Evolutionary conservation across 352 stramenopile species (phyloP), one percentile per base, ranked within the genome.

Genomic region (Phytophthora pisi): DNA sequence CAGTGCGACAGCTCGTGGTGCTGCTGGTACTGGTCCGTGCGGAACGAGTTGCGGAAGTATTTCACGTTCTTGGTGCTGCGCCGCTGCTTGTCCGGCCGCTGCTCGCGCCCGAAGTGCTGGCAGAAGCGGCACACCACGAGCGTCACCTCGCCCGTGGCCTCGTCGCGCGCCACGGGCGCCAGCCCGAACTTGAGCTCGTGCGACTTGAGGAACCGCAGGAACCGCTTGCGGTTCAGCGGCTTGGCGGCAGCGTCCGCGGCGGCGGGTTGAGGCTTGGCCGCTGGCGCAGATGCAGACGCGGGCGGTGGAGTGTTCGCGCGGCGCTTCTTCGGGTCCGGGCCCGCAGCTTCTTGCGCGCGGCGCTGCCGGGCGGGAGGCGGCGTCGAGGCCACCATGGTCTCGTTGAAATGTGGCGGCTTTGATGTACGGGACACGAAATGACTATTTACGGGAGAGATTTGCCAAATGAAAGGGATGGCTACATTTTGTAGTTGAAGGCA

Each of bases 1-100:
- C 72, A 64, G 63, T 91, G 83, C 47, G 83, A 82, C 47, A 85
- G 66, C n/a, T 75, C 53, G 53, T 88, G 69, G 79, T 91, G 83
- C 65, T 91, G 83, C 64, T 86, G 42, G 70, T 90, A 91, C 72
- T 90, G 83, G 65, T 91, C 81, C 36, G 83, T 90, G 52, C 83
- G 77, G 61, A 90, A 91, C 6, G 73, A 74, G 43, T 74, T 72
- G 26, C 82, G 82, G 55, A 90, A 91, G 64, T 86, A 90, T 59
- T 90, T 89, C 67, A 88, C 59, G 53, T 89, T 91, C 57, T 75
- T 79, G 16, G 78, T 90, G 24, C 72, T 79, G 28, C 76, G 74
- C 9, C 81, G 81, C 67, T 89, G 82, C n/a, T 74, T 74, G 26
- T 82, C 76, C 4, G 69, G 60, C n/a, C 72, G 72, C 64, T 84